Percentiles rank a stretch among this genome's conserved stretches.
phyloP scores from a whole-genome alignment of 2,329 filamentous ascomycete genomes.

The Byssothecium circinans region DNA sequence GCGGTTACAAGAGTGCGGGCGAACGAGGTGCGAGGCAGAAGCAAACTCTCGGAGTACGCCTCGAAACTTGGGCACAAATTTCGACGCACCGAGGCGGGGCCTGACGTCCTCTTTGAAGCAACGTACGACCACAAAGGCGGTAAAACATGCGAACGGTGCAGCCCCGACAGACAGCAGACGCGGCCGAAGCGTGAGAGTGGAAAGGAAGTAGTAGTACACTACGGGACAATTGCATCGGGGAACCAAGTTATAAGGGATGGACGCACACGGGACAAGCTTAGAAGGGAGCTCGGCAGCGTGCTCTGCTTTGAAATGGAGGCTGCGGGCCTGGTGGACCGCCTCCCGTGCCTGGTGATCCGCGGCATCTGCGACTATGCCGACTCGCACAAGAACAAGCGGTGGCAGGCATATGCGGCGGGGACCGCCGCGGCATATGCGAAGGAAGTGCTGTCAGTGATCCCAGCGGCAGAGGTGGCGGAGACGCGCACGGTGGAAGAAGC shows the following conservation, averaged over 20 bases:
- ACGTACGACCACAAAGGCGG: slow-evolving; percentile 11
- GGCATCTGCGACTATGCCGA: slow-evolving; percentile 23
- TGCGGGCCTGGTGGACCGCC: slow-evolving; percentile 24
- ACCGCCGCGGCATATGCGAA: slow-evolving; percentile 18
- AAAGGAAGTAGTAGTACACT: slow-evolving; percentile 5
- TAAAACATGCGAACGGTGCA: slow-evolving; percentile 6
- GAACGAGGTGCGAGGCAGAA: not conserved
- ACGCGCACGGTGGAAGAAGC: slow-evolving; percentile 6
- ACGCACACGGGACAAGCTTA: not conserved
- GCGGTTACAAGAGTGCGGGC: slow-evolving; percentile 7
- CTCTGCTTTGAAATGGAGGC: slow-evolving; percentile 15
- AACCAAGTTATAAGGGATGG: slow-evolving; percentile 8
- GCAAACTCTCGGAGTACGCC: slow-evolving; percentile 2
- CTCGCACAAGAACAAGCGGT: slow-evolving; percentile 21
- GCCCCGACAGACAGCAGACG: slow-evolving; percentile 1
- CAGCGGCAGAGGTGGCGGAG: slow-evolving; percentile 3
- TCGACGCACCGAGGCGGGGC: slow-evolving; percentile 4
- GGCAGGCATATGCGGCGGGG: slow-evolving; percentile 17
- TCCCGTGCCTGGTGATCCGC: slow-evolving; percentile 19
- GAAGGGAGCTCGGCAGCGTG: slow-evolving; percentile 12
- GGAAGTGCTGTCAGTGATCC: slow-evolving; percentile 10
- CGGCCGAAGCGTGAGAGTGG: slow-evolving; percentile 1
- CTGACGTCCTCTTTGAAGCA: slow-evolving; percentile 16
- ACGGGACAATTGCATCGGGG: slow-evolving; percentile 6
- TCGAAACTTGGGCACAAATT: slow-evolving; percentile 6